Base-by-base conservation (phyloP, 176 grass and related monocot genomes). In the Lolium perenne region DNA sequence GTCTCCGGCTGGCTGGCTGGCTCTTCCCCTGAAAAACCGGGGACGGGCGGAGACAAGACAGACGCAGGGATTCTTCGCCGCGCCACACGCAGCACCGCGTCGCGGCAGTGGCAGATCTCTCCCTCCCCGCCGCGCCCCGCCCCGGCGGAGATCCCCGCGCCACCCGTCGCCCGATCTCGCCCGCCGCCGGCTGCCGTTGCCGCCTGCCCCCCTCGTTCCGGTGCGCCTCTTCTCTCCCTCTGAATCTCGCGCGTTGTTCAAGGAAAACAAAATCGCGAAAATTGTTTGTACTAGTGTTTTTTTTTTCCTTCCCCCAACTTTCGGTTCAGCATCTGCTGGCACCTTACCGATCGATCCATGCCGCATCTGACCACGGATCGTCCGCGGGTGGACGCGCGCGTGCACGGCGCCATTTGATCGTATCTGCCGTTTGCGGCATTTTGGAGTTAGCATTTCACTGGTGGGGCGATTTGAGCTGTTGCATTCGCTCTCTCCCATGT, bases 91-190 rank as follows among this genome's bases (percentile, higher is more conserved):
- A 43, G 41, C 41, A 43, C 41, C 41, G 41, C 41, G 41, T 38
- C 51, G 61, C 53, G 62, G 62, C 71, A 71, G 68, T 43, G 38
- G 67, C 67, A 71, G 68, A 43, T 71, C 4, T 45, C 41, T 23
- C 63, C 48, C 48, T 15, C 63, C 48, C 43, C 79, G 35, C 59
- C 88, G 70, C 83, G 78, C 40, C 6, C 59, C 47, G n/a, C 71
- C 14, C 3, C 69, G 35, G 32, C 47, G 78, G 60, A 49, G 43
- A 45, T 35, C 32, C 23, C 41, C 41, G 17, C 17, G 71, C 45
- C 62, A 78, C 43, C 66, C 43, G 38, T 10, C n/a, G 18, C 83
- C 80, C 38, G 84, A 87, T 87, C 84, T 57, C 66, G 79, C 66
- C 77, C n/a, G 40, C 8, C 77, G 7, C 0, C 17, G 16, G 40